phyloP scores from a whole-genome alignment of 768 basidiomycete genomes.

The Pulveroboletus frians region DNA sequence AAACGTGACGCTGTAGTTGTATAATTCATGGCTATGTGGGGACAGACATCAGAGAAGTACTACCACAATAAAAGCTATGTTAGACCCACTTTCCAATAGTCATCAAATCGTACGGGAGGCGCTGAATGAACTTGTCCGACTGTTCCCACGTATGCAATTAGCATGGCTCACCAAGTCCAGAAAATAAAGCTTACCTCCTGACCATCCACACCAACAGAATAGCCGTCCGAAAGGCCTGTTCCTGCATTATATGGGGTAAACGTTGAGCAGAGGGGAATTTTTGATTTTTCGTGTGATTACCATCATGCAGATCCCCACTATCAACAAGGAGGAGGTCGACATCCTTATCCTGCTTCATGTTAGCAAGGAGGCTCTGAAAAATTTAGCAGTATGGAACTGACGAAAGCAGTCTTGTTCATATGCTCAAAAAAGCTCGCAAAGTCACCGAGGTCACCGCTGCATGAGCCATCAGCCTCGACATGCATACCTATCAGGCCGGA shows the following conservation, averaged over 20 bases:
- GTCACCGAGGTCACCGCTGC: slow-evolving; percentile 66
- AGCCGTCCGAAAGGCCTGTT: slow-evolving; percentile 78
- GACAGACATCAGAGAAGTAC: neutral
- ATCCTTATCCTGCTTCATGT: slow-evolving; percentile 46
- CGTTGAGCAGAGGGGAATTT: neutral
- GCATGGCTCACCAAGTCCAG: neutral
- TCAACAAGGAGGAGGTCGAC: slow-evolving; percentile 83
- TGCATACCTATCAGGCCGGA: neutral
- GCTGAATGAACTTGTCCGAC: slow-evolving; percentile 68
- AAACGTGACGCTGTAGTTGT: slow-evolving; percentile 50
- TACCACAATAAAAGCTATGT: neutral
- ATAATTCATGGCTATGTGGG: slow-evolving; percentile 68
- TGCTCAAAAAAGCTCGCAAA: slow-evolving; percentile 82
- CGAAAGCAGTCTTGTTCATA: slow-evolving; percentile 71
- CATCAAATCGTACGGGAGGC: slow-evolving; percentile 79
- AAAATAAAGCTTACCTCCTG: slow-evolving; percentile 46
- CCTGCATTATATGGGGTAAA: slow-evolving; percentile 36
- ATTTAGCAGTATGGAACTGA: slow-evolving; percentile 19
- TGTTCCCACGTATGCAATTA: slow-evolving; percentile 20
- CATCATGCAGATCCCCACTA: slow-evolving; percentile 75
- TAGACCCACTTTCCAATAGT: slow-evolving; percentile 73
- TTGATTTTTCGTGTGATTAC: slow-evolving; percentile 21
- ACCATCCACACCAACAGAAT: slow-evolving; percentile 62
- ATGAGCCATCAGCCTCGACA: neutral
- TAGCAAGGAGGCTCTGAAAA: neutral